These are phyloP conservation scores for Chytridiales sp. DNA, from an alignment of 371 early-diverging fungal species.

Conservation along the genomic window DNA sequence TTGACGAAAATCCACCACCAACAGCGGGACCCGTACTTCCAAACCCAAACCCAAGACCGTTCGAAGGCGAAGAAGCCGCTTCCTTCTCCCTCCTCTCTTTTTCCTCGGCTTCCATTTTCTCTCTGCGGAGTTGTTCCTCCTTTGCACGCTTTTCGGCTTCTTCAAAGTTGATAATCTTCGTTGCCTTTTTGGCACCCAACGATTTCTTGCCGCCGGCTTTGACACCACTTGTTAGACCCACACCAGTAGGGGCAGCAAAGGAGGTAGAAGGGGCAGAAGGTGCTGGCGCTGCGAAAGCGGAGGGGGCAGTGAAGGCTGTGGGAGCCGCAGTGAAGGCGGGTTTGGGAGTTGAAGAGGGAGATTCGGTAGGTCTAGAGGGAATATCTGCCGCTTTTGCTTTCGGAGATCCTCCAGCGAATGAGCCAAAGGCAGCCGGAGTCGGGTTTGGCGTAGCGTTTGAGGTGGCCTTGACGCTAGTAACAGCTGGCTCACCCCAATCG, in stretches of 20 bases:
- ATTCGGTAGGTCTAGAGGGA: too few species aligned
- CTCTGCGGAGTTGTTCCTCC: slow-evolving; percentile 62
- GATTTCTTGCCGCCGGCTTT: slow-evolving; percentile 55
- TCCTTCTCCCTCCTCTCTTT: slow-evolving; percentile 27
- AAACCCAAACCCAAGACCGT: background rate
- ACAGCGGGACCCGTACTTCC: background rate
- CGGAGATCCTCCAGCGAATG: too few species aligned
- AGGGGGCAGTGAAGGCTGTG: too few species aligned
- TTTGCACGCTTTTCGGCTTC: slow-evolving; percentile 89
- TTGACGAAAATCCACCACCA: slow-evolving; percentile 14
- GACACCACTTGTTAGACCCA: background rate
- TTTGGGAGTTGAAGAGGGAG: too few species aligned
- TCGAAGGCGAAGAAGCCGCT: slow-evolving; percentile 6
- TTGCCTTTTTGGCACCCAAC: slow-evolving; percentile 78
- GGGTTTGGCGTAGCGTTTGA: too few species aligned
- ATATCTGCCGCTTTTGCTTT: too few species aligned
- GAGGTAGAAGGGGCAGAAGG: background rate
- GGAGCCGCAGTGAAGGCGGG: slow-evolving; percentile 3
- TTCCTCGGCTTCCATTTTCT: slow-evolving; percentile 35
- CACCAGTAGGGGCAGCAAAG: slow-evolving; percentile 3
- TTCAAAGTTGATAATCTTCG: slow-evolving; percentile 80
- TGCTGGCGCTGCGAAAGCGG: too few species aligned
- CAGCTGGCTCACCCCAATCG: too few species aligned
- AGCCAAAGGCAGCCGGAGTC: too few species aligned
- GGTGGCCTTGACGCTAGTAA: too few species aligned